phyloP scores from a whole-genome alignment of 2,329 filamentous ascomycete species.

The Stemphylium lycopersici region DNA sequence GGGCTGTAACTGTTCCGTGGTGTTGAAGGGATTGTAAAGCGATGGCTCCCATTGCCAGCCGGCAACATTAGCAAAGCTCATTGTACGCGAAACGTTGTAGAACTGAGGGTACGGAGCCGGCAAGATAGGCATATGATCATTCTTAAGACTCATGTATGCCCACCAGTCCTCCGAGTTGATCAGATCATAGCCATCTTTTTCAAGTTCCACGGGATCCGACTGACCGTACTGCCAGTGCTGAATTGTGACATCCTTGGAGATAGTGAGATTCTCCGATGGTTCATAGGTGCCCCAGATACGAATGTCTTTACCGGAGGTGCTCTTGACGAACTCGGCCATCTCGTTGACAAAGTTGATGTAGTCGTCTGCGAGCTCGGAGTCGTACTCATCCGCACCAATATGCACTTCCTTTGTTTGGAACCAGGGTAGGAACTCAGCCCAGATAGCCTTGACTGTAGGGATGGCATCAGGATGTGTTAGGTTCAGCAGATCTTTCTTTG shows the following conservation, averaged over 20 bases:
- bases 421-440: conserved; percentile 49
- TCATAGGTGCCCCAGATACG: conserved; percentile 54
- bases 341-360: conserved; percentile 49
- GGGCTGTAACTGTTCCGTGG: conserved; percentile 47
- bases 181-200: conserved; percentile 47
- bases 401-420: conserved; percentile 48
- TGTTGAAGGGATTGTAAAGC: conserved; percentile 54
- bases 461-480: conserved; percentile 46
- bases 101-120: conserved; percentile 57
- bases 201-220: conserved; percentile 53
- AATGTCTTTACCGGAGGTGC: conserved; percentile 38
- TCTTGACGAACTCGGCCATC: conserved; percentile 42
- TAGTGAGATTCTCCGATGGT: conserved; percentile 48
- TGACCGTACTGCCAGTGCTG: conserved; percentile 60
- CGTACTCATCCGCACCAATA: conserved; percentile 49
- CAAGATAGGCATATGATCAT: conserved; percentile 56
- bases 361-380: conserved; percentile 41
- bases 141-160: conserved; percentile 63
- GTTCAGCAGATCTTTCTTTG: conserved; percentile 46
- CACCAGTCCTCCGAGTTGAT: conserved; percentile 60
- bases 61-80: conserved; percentile 52
- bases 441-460: conserved; percentile 46
- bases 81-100: conserved; percentile 53
- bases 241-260: conserved; percentile 50
- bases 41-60: conserved; percentile 57